Conservation (phyloP, 2,329 filamentous ascomycete species). For the Nemania diffusa region DNA sequence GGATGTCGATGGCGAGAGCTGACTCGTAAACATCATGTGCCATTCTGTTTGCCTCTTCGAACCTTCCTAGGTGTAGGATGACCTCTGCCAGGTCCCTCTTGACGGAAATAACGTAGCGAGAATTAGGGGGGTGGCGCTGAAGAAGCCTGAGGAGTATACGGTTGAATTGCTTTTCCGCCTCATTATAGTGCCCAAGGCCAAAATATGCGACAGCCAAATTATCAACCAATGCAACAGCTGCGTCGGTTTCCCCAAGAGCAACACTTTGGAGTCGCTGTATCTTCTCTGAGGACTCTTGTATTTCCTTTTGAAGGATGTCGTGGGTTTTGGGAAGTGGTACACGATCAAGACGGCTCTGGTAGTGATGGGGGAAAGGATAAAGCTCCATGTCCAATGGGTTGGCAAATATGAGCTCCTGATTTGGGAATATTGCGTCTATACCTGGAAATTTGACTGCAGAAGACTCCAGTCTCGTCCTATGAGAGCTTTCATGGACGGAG, state of each 20-base stretch:
- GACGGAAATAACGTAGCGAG: neutral
- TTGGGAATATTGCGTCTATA: neutral
- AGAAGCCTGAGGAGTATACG: neutral
- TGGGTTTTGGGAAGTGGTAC: neutral
- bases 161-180: neutral
- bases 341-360: neutral
- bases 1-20: neutral
- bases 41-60: neutral
- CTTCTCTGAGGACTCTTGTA: neutral
- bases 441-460: neutral
- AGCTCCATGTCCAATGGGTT: neutral
- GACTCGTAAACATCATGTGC: neutral
- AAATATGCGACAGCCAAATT: neutral
- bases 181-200: constrained; percentile 1
- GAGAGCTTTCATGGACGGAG: neutral
- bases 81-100: neutral
- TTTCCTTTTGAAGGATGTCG: neutral
- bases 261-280: neutral
- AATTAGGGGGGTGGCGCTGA: neutral
- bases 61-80: neutral
- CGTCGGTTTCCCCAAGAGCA: neutral
- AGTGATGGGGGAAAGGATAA: neutral
- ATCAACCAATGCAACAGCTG: neutral
- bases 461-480: neutral
- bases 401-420: neutral